phyloP scores from a whole-genome alignment of 2,329 filamentous ascomycete genomes.

The Pseudogymnoascus sp. region DNA sequence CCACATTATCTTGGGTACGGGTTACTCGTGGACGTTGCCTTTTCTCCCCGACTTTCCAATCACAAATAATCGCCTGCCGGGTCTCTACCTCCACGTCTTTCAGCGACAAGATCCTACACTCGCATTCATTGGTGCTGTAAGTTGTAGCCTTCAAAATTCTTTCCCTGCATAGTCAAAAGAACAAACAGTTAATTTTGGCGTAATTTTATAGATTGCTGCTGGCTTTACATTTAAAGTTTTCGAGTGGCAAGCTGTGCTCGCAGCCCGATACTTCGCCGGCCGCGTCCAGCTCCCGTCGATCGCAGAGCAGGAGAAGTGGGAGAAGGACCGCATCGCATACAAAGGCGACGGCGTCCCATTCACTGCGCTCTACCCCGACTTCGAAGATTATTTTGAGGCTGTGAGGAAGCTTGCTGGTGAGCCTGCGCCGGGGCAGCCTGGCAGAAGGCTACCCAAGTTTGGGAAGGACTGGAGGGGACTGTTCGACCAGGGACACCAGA shows the following conservation, averaged over 20 bases:
- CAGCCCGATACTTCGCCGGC: slow-evolving; percentile 49
- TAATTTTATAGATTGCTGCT: slow-evolving; percentile 30
- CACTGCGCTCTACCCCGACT: slow-evolving; percentile 47
- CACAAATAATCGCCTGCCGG: slow-evolving; percentile 45
- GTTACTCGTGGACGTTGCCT: slow-evolving; percentile 56
- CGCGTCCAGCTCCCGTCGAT: slow-evolving; percentile 41
- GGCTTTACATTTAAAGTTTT: slow-evolving; percentile 61
- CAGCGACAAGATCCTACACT: slow-evolving; percentile 46
- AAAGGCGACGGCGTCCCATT: slow-evolving; percentile 52
- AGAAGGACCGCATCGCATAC: slow-evolving; percentile 42
- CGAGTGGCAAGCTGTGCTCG: slow-evolving; percentile 59
- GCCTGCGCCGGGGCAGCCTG: slow-evolving; percentile 17
- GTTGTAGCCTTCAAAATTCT: not conserved
- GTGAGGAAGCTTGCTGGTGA: slow-evolving; percentile 43
- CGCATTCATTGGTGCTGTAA: slow-evolving; percentile 49
- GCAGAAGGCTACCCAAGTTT: slow-evolving; percentile 32
- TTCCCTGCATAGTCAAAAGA: not conserved
- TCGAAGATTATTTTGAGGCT: slow-evolving; percentile 56
- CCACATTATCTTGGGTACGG: slow-evolving; percentile 57
- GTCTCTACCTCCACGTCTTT: slow-evolving; percentile 51
- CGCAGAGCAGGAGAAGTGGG: slow-evolving; percentile 47
- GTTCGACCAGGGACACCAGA: slow-evolving; percentile 48
- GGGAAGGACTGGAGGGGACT: slow-evolving; percentile 38
- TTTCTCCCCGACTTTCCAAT: slow-evolving; percentile 45
- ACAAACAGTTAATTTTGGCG: not conserved